Evolutionary conservation across 495 filamentous ascomycete genomes (phyloP), one percentile per base, ranked within the genome.

Genomic region (Pseudoneurospora amorphoporcata): DNA sequence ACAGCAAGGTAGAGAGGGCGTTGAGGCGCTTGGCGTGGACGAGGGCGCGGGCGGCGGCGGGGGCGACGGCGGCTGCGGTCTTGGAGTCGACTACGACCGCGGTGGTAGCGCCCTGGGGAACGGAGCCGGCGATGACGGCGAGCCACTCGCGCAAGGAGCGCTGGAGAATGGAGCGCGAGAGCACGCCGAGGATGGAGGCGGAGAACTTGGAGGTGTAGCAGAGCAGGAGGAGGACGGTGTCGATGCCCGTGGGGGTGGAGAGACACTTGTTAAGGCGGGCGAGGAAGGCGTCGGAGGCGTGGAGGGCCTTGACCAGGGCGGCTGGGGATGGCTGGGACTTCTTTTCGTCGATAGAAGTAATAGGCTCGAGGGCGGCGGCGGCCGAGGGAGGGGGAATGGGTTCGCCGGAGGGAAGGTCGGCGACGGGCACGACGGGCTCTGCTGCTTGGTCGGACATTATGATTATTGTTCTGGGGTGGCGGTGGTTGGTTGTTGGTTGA

Each of bases 191-290:
- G 68, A 84, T 72, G 0, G 82, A 74, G 42, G 83, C 78, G n/a
- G 78, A 71, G 42, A 90, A 81, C 70, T 88, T 83, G 53, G 85
- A 84, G 53, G 88, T 86, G 83, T 95, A 93, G 75, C 90, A 89
- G 74, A 90, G 78, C 71, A 89, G 86, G 53, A 86, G 83, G 72
- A 92, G 85, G 45, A 87, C 81, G 12, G 86, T 87, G 82, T 92
- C 90, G 74, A 89, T 89, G 76, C 87, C 87, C 6, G 83, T 72
- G 40, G 88, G 88, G 6, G 84, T 88, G 70, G 87, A 85, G 68
- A 91, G 82, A 75, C 89, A 86, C 39, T 82, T 83, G 84, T 86
- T 75, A 72, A 87, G 80, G 81, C 88, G 82, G 78, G 86, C 68
- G 76, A 89, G 73, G 76, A 83, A 82, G 74, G 81, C 77, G 79